Base-by-base conservation (phyloP, 805 yeast genomes). In the Candida railenensis region DNA sequence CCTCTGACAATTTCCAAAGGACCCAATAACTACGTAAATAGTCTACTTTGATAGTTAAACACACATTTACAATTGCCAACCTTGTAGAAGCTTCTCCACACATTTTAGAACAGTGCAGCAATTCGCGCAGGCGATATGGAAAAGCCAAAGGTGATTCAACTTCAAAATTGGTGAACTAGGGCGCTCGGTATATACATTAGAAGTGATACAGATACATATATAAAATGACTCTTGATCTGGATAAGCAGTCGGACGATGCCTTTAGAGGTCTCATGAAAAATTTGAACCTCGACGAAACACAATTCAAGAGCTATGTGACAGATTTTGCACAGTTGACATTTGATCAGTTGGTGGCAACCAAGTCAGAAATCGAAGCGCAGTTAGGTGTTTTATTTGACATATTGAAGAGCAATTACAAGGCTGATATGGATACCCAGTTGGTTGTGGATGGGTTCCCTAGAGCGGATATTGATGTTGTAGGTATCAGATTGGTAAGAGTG, bases 371-470 rank as follows among this genome's bases (percentile, higher is more conserved):
- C 30, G 69, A 68, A 45, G 37, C 51, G 3, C 71, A 68, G 51
- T 49, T 68, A 34, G 33, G 32, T 5, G 11, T 45, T 9, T 48
- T 82, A 38, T 71, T 76, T 49, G 76, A 69, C 25, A 56, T 71
- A 12, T 68, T 87, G 21, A 51, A 55, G 4, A 51, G 66, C 47
- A 55, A 59, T 37, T 80, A 80, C 51, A 65, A 71, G 11, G 81
- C 73, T 3, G 83, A 78, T 52, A 82, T 89, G 88, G 62, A 75
- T 20, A 83, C 91, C 1, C 72, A 82, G 0, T 63, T 92, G 48
- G 65, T 87, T 2, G 48, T 56, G 0, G 96, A 92, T 57, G 97
- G 97, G 18, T 92, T 80, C 56, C 99, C 99, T 0, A 69, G 97
- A 37, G 63, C 72, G 15, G 97, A 92, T 58, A 75, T 92, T 22